Evolutionary conservation across 257 asterid genomes (phyloP), one percentile per base, ranked within the genome.

Genomic region (Leptodermis oblonga): DNA sequence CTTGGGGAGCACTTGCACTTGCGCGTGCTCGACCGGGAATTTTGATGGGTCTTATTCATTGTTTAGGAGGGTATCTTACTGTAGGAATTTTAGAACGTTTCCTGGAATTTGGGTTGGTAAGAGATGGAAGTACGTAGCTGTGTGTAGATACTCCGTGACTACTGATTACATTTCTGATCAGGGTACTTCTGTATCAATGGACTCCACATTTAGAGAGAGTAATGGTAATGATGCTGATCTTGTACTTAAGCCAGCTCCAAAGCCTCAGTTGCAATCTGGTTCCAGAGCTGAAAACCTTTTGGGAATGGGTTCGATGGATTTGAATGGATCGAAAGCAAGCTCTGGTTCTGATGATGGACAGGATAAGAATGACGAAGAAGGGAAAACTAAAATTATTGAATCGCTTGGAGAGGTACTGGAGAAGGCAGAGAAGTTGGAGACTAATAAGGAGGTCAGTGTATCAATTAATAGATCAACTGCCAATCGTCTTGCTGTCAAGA

Each of bases 351-450:
- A 73, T 17, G 61, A 74, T 83, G 90, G 60, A 67, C 82, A 68
- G 74, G 28, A 53, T 48, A 81, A 74, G 51, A 83, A 65, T 60
- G 51, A 61, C 28, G 86, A 71, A 67, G 94, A 85, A 48, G 92
- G 85, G 73, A 83, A 85, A 66, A 87, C 76, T 62, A 88, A 80
- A 78, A 86, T 86, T 69, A 86, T 87, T 53, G 98, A 87, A 70
- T 91, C 96, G 1, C 83, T 87, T 64, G 98, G 95, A 4, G 96
- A 89, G 83, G 98, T 84, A 65, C 74, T 94, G 74, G 97, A 91
- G 84, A 94, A 87, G 85, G 97, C 86, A 4, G 97, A 89, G 86
- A 86, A 82, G 87, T 81, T 94, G 65, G 96, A 86, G 78, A 86
- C 82, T 20, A 79, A 55, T 76, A 87, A 85, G 81, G 83, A 83